Conservation (phyloP, 352 stramenopile genomes). For the Phytophthora sojae region DNA sequence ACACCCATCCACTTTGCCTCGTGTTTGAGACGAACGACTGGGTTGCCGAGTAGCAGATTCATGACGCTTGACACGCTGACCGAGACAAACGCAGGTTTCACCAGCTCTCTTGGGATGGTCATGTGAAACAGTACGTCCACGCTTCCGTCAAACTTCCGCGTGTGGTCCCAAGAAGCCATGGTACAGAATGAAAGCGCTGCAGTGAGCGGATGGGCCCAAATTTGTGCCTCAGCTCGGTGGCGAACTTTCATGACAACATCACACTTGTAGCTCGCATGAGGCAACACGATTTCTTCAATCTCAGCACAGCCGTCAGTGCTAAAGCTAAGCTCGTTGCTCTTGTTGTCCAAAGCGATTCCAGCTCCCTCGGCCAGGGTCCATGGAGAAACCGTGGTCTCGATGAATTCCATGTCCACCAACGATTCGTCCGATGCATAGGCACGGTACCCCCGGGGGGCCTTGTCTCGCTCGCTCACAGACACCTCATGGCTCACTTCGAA, state of each 20-base stretch:
- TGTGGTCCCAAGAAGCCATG: constrained; percentile 1
- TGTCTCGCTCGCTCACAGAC: constrained; percentile 8
- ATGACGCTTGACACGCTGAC: constrained; percentile 5
- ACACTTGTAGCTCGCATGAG: constrained; percentile 5
- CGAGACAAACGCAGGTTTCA: constrained; percentile 6
- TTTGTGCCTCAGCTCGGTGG: background rate
- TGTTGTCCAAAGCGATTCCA: background rate
- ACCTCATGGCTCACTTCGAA: constrained; percentile 11
- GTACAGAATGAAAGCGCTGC: constrained; percentile 11
- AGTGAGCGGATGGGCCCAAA: constrained; percentile 6
- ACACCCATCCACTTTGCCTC: background rate
- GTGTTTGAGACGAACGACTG: constrained; percentile 13
- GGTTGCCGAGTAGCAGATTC: constrained; percentile 4
- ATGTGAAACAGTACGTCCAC: constrained; percentile 8
- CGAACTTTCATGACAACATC: constrained; percentile 11
- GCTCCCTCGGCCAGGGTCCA: background rate
- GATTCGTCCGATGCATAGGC: background rate
- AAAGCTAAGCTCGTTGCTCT: background rate
- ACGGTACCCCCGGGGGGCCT: background rate
- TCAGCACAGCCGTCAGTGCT: background rate
- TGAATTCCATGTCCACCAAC: background rate
- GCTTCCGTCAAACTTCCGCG: background rate
- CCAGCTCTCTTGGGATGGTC: background rate
- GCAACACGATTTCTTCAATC: background rate
- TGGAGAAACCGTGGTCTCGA: background rate